Percentiles rank a stretch among this genome's conserved stretches.
phyloP scores from a whole-genome alignment of 176 grass and related monocot genomes.

The Thinopyrum elongatum region DNA sequence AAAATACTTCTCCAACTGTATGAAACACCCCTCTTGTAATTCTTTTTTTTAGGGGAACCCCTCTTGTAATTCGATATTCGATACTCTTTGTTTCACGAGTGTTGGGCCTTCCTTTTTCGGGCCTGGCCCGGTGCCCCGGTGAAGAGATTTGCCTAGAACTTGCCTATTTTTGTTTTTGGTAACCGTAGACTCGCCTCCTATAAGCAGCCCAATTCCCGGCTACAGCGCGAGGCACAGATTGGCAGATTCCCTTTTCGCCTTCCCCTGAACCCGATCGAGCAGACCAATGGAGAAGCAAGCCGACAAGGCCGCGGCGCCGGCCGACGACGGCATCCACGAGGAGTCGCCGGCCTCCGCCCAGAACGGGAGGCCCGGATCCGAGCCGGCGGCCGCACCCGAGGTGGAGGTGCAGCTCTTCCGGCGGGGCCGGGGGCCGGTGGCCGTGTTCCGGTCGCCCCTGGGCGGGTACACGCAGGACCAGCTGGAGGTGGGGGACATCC shows the following conservation, averaged over 20 bases:
- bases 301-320: constrained; percentile 1
- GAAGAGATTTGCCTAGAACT: neutral
- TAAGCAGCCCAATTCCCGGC: neutral
- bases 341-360: constrained; percentile 12
- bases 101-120: neutral
- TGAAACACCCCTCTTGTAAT: no score
- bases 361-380: constrained; percentile 48
- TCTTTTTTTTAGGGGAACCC: no score
- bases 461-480: constrained; percentile 87
- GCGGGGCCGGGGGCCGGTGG: constrained; percentile 57
- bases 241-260: neutral
- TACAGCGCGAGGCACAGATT: constrained; percentile 11
- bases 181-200: neutral
- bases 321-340: constrained; percentile 41
- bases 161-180: neutral
- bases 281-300: constrained; percentile 32
- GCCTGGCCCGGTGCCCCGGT: neutral
- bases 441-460: constrained; percentile 63
- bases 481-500: constrained; percentile 86
- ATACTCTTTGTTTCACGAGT: no score
- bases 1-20: no score
- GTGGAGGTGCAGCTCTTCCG: constrained; percentile 80
- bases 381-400: constrained; percentile 47
- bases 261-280: constrained; percentile 23
- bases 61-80: no score